Evolutionary conservation across 257 asterid species (phyloP), one percentile per base, ranked within the genome.

Genomic region (Haberlea rhodopensis): DNA sequence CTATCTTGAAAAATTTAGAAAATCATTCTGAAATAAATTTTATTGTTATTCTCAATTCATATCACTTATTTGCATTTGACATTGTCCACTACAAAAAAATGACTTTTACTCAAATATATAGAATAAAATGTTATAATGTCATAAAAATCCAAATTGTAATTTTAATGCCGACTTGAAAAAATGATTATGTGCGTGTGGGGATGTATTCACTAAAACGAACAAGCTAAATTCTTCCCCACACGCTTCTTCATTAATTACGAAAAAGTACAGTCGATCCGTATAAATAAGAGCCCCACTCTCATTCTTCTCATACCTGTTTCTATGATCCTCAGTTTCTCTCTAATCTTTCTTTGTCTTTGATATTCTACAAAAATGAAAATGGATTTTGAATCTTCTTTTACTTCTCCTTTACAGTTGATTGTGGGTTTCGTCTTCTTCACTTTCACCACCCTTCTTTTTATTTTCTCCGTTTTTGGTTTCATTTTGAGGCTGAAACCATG

Each of bases 401-500:
- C 65, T 28, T 63, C 60, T 57, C 29, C 76, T 4, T 57, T 78
- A 45, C 82, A 77, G n/a, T 29, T 58, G 29, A 64, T 63, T 53
- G 52, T 70, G 62, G 53, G 23, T 25, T 18, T 73, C 60, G 59
- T 71, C 13, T 68, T 78, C 79, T 69, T 76, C 56, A 31, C 65
- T n/a, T 57, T 73, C 51, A 26, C 75, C 1, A 21, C 75, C 10
- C 19, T 57, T 23, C 61, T 79, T 29, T 26, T 61, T 2, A 2
- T 63, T 0, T 40, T 77, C 13, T 63, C 80, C 8, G 8, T 79
- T 34, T 67, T 68, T 8, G 24, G 48, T 4, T 72, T 68, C 25
- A 3, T 73, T 15, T 55, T 40, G 9, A 73, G 79, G 46, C 9
- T 79, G 15, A 90, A 73, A 69, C 90, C 95, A 3, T 66, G 69